These are phyloP conservation scores for Tulasnella sp. DNA, from an alignment of 768 basidiomycete genomes.

Conservation along the genomic window DNA sequence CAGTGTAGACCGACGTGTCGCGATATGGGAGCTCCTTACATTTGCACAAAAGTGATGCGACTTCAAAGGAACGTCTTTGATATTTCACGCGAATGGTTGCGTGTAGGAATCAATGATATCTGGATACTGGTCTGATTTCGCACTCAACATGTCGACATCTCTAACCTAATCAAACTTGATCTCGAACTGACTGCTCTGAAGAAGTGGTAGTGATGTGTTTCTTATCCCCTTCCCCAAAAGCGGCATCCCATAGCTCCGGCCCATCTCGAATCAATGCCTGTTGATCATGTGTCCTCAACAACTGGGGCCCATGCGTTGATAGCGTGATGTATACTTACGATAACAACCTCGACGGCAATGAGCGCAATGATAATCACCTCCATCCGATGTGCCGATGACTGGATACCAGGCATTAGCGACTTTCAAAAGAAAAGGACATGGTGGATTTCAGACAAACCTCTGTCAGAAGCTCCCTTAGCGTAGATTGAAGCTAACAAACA, in stretches of 20 bases:
- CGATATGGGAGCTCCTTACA: conserved; percentile 46
- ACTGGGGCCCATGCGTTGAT: background rate
- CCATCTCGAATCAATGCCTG: conserved; percentile 22
- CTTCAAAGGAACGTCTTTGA: no score
- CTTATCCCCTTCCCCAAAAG: conserved; percentile 5
- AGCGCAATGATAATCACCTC: conserved; percentile 91
- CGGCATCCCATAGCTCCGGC: conserved; percentile 21
- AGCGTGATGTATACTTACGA: conserved; percentile 37
- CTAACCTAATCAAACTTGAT: no score
- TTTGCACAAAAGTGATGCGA: no score
- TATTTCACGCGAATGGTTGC: no score
- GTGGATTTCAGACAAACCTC: conserved; percentile 40
- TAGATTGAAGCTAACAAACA: conserved; percentile 57
- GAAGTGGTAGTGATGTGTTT: background rate
- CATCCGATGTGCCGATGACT: conserved; percentile 87
- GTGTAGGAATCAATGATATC: no score
- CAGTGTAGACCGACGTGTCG: conserved; percentile 57
- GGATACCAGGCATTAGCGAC: conserved; percentile 16
- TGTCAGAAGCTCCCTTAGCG: conserved; percentile 76
- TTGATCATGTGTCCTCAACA: no score
- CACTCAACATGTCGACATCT: no score
- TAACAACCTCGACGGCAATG: conserved; percentile 89
- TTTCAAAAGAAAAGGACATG: background rate
- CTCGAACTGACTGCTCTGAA: no score
- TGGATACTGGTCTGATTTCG: no score